These are phyloP conservation scores for Austroboletus rostrupii DNA, from an alignment of 1,284 basidiomycete species.

Conservation along the genomic window DNA sequence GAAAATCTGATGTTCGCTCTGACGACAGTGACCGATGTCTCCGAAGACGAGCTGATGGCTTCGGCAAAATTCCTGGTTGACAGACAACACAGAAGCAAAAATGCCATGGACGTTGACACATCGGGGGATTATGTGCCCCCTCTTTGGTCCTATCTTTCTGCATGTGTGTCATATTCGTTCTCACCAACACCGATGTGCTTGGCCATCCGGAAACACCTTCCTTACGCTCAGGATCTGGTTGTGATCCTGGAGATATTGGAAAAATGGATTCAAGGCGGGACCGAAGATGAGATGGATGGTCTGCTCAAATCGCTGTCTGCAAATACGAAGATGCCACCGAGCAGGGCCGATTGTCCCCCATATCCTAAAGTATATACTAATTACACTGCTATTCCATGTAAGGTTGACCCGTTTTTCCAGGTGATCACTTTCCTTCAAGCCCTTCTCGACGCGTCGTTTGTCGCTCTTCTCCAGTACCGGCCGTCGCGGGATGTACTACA, in stretches of 20 bases:
- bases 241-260: slow-evolving; percentile 49
- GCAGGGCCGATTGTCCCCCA: slow-evolving; percentile 37
- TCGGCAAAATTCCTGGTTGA: slow-evolving; percentile 44
- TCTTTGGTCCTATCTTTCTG: slow-evolving; percentile 47
- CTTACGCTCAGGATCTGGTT: slow-evolving; percentile 51
- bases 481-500: slow-evolving; percentile 52
- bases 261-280: slow-evolving; percentile 48
- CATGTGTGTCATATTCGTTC: slow-evolving; percentile 49
- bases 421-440: slow-evolving; percentile 56
- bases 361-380: slow-evolving; percentile 43
- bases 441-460: slow-evolving; percentile 65
- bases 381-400: not conserved
- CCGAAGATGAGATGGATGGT: slow-evolving; percentile 38
- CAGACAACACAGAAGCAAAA: slow-evolving; percentile 29
- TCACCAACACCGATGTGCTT: slow-evolving; percentile 49
- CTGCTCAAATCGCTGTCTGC: slow-evolving; percentile 35
- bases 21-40: slow-evolving; percentile 51
- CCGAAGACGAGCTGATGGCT: slow-evolving; percentile 57
- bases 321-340: slow-evolving; percentile 17
- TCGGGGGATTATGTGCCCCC: slow-evolving; percentile 35
- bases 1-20: slow-evolving; percentile 52
- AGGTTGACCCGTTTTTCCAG: slow-evolving; percentile 32
- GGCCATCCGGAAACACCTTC: slow-evolving; percentile 52
- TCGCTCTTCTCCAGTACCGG: slow-evolving; percentile 56
- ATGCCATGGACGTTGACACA: slow-evolving; percentile 57